These are phyloP conservation scores for Lactarius psammicola DNA, from an alignment of 768 basidiomycete genomes.

Conservation along the genomic window DNA sequence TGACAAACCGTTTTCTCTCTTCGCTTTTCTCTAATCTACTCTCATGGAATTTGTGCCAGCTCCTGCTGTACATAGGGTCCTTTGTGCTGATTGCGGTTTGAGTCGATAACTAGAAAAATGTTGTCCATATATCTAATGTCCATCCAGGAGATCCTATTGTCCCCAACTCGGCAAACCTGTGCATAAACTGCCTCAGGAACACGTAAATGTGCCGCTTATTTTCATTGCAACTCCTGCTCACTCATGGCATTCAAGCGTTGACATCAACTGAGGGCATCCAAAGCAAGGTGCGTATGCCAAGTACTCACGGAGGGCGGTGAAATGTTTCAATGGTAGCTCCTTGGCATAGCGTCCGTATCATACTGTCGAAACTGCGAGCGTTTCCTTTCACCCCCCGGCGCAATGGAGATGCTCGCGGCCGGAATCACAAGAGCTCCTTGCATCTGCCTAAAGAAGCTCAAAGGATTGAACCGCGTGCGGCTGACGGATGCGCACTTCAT, in stretches of 20 bases:
- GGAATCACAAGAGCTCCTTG: conserved; percentile 90
- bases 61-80: conserved; percentile 75
- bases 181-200: conserved; percentile 85
- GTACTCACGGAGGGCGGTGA: neutral
- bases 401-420: conserved; percentile 84
- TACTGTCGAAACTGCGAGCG: conserved; percentile 97
- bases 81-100: conserved; percentile 88
- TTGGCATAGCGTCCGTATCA: conserved; percentile 69
- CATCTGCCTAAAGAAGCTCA: conserved; percentile 95
- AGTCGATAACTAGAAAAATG: conserved; percentile 28
- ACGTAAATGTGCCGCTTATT: conserved; percentile 47
- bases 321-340: neutral
- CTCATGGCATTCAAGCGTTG: conserved; percentile 53
- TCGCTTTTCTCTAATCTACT: too few relatives aligned
- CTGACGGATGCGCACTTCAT: conserved; percentile 98
- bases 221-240: neutral
- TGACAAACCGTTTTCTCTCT: conserved; percentile 10
- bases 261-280: conserved; percentile 97
- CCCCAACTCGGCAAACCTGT: conserved; percentile 90
- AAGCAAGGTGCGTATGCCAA: conserved; percentile 69
- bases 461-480: conserved; percentile 90
- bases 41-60: conserved; percentile 77
- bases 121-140: conserved; percentile 10
- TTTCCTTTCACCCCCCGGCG: conserved; percentile 85
- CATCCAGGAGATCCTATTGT: conserved; percentile 75